Percentiles rank a stretch among this genome's conserved stretches.
phyloP scores from a whole-genome alignment of 208 protist species.

The Herpetomonas samuelpessoai region DNA sequence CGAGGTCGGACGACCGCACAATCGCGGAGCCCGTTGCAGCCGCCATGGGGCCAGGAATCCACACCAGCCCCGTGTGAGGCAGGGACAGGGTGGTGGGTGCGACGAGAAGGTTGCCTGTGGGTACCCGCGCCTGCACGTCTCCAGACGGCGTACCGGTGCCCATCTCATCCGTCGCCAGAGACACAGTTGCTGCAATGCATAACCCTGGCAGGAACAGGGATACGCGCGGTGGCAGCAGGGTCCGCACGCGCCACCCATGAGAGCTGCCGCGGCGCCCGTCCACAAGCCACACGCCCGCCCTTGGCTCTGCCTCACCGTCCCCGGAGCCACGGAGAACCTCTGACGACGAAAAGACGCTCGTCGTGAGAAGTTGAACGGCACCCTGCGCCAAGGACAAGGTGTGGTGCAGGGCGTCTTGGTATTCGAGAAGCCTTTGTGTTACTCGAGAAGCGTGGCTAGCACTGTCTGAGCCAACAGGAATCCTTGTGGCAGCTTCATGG shows the following conservation, averaged over 20 bases:
- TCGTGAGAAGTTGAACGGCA: background rate
- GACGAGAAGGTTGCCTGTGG: background rate
- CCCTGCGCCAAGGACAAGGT: background rate
- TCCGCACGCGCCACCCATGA: background rate
- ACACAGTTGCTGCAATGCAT: background rate
- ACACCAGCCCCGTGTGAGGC: background rate
- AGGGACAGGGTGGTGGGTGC: background rate
- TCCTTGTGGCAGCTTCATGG: background rate
- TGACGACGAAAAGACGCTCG: background rate
- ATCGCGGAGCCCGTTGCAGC: background rate
- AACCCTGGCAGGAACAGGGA: constrained; percentile 4
- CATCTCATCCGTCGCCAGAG: no score
- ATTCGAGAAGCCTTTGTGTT: no score
- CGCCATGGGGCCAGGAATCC: background rate
- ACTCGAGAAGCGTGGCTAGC: no score
- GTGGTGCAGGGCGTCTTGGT: background rate
- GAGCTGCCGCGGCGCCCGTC: background rate
- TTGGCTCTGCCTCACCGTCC: no score
- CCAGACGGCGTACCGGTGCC: background rate
- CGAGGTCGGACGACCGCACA: background rate
- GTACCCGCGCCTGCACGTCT: background rate
- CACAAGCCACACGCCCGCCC: background rate
- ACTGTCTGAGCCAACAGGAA: no score
- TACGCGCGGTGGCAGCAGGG: background rate
- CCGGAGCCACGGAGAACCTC: background rate